These are phyloP conservation scores for Yarrowia keelungensis DNA, from an alignment of 805 yeast species.

Conservation along the genomic window DNA sequence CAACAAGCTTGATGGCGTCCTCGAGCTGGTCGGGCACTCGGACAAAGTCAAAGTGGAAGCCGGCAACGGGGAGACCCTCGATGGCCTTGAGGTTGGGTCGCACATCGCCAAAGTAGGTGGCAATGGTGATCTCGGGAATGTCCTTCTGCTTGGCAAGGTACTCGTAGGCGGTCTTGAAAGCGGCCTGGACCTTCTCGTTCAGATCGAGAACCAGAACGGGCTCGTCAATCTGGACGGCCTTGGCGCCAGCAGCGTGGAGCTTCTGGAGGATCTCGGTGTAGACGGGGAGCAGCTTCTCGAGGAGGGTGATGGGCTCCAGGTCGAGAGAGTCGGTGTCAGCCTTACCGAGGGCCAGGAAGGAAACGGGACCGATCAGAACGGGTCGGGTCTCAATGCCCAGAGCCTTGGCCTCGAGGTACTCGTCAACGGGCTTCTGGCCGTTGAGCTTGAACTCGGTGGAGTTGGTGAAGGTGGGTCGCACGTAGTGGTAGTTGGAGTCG, in stretches of 20 bases:
- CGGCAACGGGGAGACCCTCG: slow-evolving; percentile 89
- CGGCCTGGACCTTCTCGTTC: slow-evolving; percentile 80
- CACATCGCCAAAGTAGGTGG: slow-evolving; percentile 98
- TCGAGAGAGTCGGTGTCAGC: slow-evolving; percentile 97
- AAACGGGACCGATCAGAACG: slow-evolving; percentile 94
- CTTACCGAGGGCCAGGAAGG: slow-evolving; percentile 94
- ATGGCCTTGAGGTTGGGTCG: slow-evolving; percentile 93
- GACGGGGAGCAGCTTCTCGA: slow-evolving; percentile 90
- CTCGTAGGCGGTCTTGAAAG: slow-evolving; percentile 88
- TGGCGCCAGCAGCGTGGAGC: slow-evolving; percentile 94
- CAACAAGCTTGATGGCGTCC: slow-evolving; percentile 71
- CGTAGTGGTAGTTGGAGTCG: slow-evolving; percentile 99
- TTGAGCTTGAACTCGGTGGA: slow-evolving; percentile 94
- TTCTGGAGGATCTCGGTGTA: slow-evolving; percentile 87
- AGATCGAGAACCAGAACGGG: slow-evolving; percentile 95
- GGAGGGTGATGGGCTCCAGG: slow-evolving; percentile 88
- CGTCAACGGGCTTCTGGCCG: slow-evolving; percentile 96
- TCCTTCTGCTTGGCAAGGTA: slow-evolving; percentile 69
- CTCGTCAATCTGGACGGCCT: slow-evolving; percentile 94
- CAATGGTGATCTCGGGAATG: slow-evolving; percentile 78
- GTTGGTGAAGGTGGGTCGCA: slow-evolving; percentile 98
- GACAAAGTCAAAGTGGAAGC: slow-evolving; percentile 95
- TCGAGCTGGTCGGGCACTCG: slow-evolving; percentile 97
- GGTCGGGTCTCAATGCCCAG: slow-evolving; percentile 98
- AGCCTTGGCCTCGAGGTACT: slow-evolving; percentile 96